Conservation (phyloP, 2,329 filamentous ascomycete genomes). For the Aspergillus niger region DNA sequence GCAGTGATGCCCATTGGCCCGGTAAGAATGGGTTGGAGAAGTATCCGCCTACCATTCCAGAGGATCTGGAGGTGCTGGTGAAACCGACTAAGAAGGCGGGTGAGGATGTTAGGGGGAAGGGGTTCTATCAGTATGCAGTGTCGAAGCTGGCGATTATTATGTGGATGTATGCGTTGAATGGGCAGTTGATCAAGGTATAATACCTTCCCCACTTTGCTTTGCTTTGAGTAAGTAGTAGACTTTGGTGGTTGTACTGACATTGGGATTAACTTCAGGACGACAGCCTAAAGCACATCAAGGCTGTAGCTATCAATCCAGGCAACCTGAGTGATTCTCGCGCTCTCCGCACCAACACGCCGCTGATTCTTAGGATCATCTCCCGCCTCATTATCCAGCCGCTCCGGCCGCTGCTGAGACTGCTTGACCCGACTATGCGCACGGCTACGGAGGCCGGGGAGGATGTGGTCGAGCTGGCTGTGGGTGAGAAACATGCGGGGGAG, state of each 20-base stretch:
- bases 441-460: neutral
- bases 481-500: neutral
- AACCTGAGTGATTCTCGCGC: constrained; percentile 7
- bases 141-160: constrained; percentile 12
- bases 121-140: constrained; percentile 11
- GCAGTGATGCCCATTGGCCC: constrained; percentile 7
- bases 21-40: constrained; percentile 4
- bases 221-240: too few species aligned
- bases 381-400: neutral
- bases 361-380: neutral
- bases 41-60: constrained; percentile 9
- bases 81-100: neutral
- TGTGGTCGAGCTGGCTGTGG: neutral
- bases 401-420: neutral
- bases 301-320: constrained; percentile 7
- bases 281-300: constrained; percentile 4
- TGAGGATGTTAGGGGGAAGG: neutral
- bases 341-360: constrained; percentile 1
- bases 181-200: constrained; percentile 4
- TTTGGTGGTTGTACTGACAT: too few species aligned
- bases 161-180: constrained; percentile 17
- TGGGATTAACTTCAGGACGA: neutral
- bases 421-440: constrained; percentile 4
- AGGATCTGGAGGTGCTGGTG: constrained; percentile 3
- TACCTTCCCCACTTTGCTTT: neutral